Percentiles rank a stretch among this genome's conserved stretches.
These are phyloP conservation scores for Fusarium denticulatum DNA, from an alignment of 2,329 filamentous ascomycete species.

Conservation along the genomic window DNA sequence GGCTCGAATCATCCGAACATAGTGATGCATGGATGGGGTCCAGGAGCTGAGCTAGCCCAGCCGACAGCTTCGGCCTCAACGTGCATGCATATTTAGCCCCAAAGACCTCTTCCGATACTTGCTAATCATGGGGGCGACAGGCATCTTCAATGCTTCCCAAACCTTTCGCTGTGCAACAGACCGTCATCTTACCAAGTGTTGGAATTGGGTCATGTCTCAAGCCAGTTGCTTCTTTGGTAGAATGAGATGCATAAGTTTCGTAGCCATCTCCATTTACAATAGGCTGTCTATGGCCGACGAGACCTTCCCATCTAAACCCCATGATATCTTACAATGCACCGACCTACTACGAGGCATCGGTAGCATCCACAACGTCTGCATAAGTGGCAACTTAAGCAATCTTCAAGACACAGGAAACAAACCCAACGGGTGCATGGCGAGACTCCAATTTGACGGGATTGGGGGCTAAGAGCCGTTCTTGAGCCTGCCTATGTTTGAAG, in stretches of 20 bases:
- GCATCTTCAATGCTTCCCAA: neutral
- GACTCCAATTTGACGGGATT: neutral
- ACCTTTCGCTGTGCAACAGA: too few species aligned
- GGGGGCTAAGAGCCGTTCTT: fast-evolving
- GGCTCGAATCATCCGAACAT: too few species aligned
- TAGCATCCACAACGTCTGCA: neutral
- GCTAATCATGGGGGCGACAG: neutral
- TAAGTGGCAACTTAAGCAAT: neutral
- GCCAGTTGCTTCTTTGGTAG: neutral
- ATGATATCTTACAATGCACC: neutral
- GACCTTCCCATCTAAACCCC: too few species aligned
- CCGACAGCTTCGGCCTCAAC: neutral
- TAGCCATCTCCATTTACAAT: neutral
- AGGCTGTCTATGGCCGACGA: neutral
- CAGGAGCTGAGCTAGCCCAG: neutral
- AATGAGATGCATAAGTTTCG: neutral
- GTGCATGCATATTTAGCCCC: neutral
- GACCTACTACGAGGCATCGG: fast-evolving
- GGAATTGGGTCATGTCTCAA: too few species aligned
- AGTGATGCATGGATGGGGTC: neutral
- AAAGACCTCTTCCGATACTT: neutral
- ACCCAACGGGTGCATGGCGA: neutral
- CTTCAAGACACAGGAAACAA: neutral
- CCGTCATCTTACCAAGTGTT: neutral
- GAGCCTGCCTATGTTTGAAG: neutral